These are phyloP conservation scores for Pichia cabralensis DNA, from an alignment of 805 yeast genomes.

Conservation along the genomic window DNA sequence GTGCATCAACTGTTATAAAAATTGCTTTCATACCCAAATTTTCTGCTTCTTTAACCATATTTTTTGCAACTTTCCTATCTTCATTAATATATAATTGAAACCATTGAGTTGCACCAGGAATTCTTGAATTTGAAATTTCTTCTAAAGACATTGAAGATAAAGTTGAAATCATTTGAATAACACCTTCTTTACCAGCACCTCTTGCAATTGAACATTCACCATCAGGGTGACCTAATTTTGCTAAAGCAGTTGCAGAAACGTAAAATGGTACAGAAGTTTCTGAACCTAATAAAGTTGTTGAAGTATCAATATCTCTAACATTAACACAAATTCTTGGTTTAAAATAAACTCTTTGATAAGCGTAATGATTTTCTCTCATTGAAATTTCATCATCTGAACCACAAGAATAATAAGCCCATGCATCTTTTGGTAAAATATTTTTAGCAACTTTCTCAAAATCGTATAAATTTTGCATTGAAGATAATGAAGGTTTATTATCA, in stretches of 20 bases:
- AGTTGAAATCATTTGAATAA: slow-evolving; percentile 88
- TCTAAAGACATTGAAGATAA: slow-evolving; percentile 82
- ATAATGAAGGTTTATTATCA: slow-evolving; percentile 55
- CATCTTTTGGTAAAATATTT: slow-evolving; percentile 62
- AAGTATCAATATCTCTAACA: slow-evolving; percentile 60
- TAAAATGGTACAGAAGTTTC: slow-evolving; percentile 70
- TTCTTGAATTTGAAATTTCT: slow-evolving; percentile 67
- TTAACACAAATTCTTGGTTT: slow-evolving; percentile 77
- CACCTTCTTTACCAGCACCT: slow-evolving; percentile 63
- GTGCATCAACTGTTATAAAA: slow-evolving; percentile 89
- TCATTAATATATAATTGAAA: slow-evolving; percentile 77
- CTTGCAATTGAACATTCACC: slow-evolving; percentile 83
- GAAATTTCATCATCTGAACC: slow-evolving; percentile 93
- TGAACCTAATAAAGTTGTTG: slow-evolving; percentile 70
- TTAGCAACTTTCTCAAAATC: slow-evolving; percentile 88
- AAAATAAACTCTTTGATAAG: slow-evolving; percentile 82
- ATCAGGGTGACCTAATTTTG: slow-evolving; percentile 84
- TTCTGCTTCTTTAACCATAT: slow-evolving; percentile 63
- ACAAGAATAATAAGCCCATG: slow-evolving; percentile 89
- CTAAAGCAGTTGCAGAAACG: slow-evolving; percentile 86
- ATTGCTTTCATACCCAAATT: slow-evolving; percentile 68
- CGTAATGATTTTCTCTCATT: slow-evolving; percentile 80
- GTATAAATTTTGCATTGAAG: slow-evolving; percentile 61
- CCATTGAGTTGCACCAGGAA: slow-evolving; percentile 72
- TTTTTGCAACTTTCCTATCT: slow-evolving; percentile 55